These are phyloP conservation scores for Pseudogymnoascus sp. DNA, from an alignment of 2,329 filamentous ascomycete genomes.

Conservation along the genomic window DNA sequence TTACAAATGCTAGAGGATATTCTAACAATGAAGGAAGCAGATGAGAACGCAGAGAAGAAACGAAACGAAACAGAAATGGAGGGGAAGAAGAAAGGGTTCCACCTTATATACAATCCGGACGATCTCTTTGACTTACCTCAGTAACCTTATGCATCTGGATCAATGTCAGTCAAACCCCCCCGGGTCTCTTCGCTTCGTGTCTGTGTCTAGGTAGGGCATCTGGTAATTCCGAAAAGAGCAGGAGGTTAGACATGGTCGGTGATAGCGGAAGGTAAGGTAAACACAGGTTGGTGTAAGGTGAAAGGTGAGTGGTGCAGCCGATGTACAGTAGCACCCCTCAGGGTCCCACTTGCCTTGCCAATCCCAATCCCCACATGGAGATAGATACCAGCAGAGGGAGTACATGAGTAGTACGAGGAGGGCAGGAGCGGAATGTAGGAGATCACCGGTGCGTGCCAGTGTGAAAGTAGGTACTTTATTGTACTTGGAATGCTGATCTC, in stretches of 20 bases:
- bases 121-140: neutral
- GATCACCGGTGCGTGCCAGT: neutral
- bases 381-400: neutral
- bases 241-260: neutral
- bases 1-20: conserved; percentile 3
- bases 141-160: neutral
- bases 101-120: neutral
- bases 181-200: neutral
- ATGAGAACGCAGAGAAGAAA: neutral
- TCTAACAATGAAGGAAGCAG: neutral
- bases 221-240: neutral
- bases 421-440: neutral
- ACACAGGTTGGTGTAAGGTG: neutral
- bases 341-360: neutral
- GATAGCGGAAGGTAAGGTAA: conserved; percentile 5
- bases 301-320: neutral
- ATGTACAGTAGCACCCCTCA: neutral
- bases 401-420: neutral
- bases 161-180: neutral
- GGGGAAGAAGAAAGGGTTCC: neutral
- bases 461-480: neutral
- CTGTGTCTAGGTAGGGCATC: neutral
- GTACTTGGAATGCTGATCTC: neutral
- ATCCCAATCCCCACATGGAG: neutral
- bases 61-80: neutral